Base-by-base conservation (phyloP, 305 asterid genomes). In the Solanum hybrid region DNA sequence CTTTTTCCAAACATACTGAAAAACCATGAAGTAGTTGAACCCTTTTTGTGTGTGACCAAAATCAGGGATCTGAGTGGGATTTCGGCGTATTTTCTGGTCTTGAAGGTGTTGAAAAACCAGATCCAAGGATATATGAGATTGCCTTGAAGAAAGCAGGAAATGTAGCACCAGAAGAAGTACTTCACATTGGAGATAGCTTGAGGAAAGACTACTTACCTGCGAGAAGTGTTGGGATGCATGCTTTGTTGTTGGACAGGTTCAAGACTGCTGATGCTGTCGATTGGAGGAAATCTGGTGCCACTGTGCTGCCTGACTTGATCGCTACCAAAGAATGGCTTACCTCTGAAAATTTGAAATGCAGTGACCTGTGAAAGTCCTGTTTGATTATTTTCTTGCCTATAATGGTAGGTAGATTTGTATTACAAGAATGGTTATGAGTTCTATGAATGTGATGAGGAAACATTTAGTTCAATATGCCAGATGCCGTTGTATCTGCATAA, bases 41-140 rank as follows among this genome's bases (percentile, higher is more conserved):
- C 8, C 40, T 89, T 60, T 37, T n/a, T 34, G 37, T 36, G 38
- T 60, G 84, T 29, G 71, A 13, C 29, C 91, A 89, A 90, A 88
- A 88, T 51, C 93, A 97, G 99, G 99, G 99, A 88, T 95, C 98
- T 3, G 99, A 95, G 92, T 97, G 98, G 98, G 98, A 95, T 90
- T 95, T 95, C 80, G 97, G 98, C 24, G 95, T 95, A 79, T 95
- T 95, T 94, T 95, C 98, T 2, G 97, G 78, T 72, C 77, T 71
- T 71, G 77, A 71, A 71, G 77, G 98, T 26, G 91, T 95, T 38
- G 97, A 95, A 91, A 95, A 95, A 90, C 98, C 98, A 1, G 93
- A 95, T 89, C 96, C 93, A 40, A 94, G 91, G 89, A 36, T 95
- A 86, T 95, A 93, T 60, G 82, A 93, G 93, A 91, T 95, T 90